These are phyloP conservation scores for Coemansia sp. DNA, from an alignment of 192 early-diverging fungal species.

Conservation along the genomic window DNA sequence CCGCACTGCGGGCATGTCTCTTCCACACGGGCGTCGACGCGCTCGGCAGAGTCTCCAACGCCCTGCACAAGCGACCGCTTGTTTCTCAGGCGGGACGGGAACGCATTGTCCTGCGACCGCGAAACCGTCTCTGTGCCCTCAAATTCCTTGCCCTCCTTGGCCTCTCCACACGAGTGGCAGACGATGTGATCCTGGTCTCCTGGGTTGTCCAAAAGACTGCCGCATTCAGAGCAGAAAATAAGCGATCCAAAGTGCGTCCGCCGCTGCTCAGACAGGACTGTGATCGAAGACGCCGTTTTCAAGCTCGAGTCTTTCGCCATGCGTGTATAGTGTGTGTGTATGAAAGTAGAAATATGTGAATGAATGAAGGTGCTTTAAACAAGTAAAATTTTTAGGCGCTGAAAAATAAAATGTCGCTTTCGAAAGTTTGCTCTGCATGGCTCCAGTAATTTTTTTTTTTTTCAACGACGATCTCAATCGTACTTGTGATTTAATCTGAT, in stretches of 20 bases:
- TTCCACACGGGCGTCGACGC: slow-evolving; percentile 66
- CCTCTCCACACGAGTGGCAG: slow-evolving; percentile 79
- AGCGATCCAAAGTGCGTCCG: slow-evolving; percentile 66
- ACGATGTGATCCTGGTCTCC: slow-evolving; percentile 75
- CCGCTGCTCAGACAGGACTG: slow-evolving; percentile 20
- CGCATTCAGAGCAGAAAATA: slow-evolving; percentile 90
- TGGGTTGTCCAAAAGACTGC: slow-evolving; percentile 86
- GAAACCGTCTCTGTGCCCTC: slow-evolving; percentile 84
- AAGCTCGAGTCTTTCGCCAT: too few relatives aligned
- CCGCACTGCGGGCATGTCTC: slow-evolving; percentile 97
- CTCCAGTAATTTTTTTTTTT: slow-evolving; percentile 1
- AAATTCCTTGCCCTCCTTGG: slow-evolving; percentile 66
- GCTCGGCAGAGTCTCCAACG: slow-evolving; percentile 48
- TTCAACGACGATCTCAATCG: background rate
- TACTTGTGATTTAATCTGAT: too few relatives aligned
- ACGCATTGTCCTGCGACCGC: slow-evolving; percentile 70
- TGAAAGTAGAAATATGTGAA: background rate
- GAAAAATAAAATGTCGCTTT: background rate
- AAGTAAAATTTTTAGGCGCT: too few relatives aligned
- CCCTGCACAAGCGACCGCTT: slow-evolving; percentile 70
- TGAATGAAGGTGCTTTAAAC: too few relatives aligned
- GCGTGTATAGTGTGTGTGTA: too few relatives aligned
- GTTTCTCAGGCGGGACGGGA: slow-evolving; percentile 74
- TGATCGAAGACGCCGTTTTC: background rate
- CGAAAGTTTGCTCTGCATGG: too few relatives aligned